These are phyloP conservation scores for Wickerhamiella vanderwaltii DNA, from an alignment of 805 yeast species.

Conservation along the genomic window DNA sequence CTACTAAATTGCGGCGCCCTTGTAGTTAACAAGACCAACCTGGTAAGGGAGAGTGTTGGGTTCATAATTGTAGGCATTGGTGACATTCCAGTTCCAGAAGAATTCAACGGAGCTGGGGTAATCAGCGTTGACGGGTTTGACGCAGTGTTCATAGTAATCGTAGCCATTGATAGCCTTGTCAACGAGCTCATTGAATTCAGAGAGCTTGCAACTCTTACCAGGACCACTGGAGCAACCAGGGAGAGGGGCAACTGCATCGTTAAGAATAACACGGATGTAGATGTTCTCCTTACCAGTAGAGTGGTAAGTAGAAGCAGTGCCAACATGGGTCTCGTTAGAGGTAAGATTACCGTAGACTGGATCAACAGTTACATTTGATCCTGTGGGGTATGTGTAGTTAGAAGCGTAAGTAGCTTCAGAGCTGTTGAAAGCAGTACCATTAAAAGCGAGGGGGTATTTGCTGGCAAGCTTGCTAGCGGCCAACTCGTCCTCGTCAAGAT, in stretches of 20 bases:
- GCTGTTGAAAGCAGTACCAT: constrained; percentile 13
- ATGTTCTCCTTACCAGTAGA: constrained; percentile 18
- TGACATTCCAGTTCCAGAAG: constrained; percentile 23
- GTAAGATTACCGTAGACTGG: constrained; percentile 5
- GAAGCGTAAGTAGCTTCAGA: constrained; percentile 13
- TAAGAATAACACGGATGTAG: constrained; percentile 39
- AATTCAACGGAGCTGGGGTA: constrained; percentile 19
- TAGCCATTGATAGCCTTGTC: constrained; percentile 12
- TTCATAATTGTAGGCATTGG: constrained; percentile 14
- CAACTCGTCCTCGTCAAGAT: background rate
- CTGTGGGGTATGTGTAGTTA: constrained; percentile 14
- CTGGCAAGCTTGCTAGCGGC: constrained; percentile 8
- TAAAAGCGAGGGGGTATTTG: constrained; percentile 21
- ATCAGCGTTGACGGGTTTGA: constrained; percentile 10
- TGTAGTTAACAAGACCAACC: constrained; percentile 16
- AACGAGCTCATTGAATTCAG: constrained; percentile 18
- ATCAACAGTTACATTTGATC: background rate
- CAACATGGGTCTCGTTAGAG: background rate
- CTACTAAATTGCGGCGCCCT: constrained; percentile 4
- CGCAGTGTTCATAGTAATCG: constrained; percentile 14
- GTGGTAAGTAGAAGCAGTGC: background rate
- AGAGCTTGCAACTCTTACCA: constrained; percentile 35
- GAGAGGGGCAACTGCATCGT: constrained; percentile 44
- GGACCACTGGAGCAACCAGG: constrained; percentile 40
- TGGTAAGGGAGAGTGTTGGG: constrained; percentile 13